Evolutionary conservation across 495 filamentous ascomycete genomes (phyloP), one percentile per base, ranked within the genome.

Genomic region (Penicillium robsamsonii): DNA sequence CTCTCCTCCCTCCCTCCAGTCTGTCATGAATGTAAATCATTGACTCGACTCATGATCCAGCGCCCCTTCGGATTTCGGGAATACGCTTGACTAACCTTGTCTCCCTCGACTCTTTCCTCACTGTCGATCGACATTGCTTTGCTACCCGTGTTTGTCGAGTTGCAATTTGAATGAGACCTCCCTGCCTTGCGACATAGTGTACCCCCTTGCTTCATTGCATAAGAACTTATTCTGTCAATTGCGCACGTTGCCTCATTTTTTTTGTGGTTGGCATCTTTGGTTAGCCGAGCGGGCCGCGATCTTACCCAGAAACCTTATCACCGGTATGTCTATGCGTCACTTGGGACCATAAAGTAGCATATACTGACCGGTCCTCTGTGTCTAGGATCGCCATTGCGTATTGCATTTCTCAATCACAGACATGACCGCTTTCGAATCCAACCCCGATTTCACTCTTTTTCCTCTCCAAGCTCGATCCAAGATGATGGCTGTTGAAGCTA

Each of bases 401-500:
- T 50, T 46, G 40, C 45, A 18, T 20, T 22, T 30, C 18, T 17
- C 15, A 17, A 20, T 41, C 7, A 49, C 53, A 41, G 24, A 50
- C 13, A 64, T 61, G 55, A 58, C 58, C 18, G 53, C 44, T 12
- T 31, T 37, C 5, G 54, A 60, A 12, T 47, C 49, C 35, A 29
- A 47, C 5, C 29, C 62, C 43, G 68, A 72, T 50, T 72, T 70
- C 46, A 60, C 67, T 27, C 63, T 70, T 10, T 71, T 62, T 20
- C 62, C 63, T 40, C 38, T 50, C 52, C 30, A 42, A 11, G 30
- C 37, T 10, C 42, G 46, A 10, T 59, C 44, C 64, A 75, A 68
- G 30, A 78, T 74, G 73, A 52, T 76, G 55, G 69, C 74, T 31
- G 10, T 78, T n/a, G 71, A 75, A 46, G 52, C 71, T 38, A 60